Conservation (phyloP, 2,329 filamentous ascomycete genomes). For the Biscogniauxia marginata region DNA sequence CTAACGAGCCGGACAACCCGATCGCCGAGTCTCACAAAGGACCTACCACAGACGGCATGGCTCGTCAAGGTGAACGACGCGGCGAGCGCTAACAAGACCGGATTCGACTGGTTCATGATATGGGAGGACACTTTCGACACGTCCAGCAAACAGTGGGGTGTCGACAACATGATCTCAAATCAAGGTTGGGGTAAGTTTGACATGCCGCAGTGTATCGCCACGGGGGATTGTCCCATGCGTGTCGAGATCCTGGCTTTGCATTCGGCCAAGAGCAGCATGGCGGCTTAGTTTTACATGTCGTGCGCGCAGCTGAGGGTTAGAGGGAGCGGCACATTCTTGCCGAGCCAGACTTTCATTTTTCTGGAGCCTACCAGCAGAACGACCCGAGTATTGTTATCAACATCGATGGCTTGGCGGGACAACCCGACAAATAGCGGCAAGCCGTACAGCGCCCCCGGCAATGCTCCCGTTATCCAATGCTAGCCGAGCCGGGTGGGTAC, state of each 20-base stretch:
- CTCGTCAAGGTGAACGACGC: constrained; percentile 53
- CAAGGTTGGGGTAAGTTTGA: constrained; percentile 48
- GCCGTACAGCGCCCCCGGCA: constrained; percentile 40
- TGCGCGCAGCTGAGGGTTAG: constrained; percentile 43
- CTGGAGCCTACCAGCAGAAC: constrained; percentile 42
- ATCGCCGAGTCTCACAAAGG: constrained; percentile 56
- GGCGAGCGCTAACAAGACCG: constrained; percentile 39
- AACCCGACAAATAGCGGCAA: constrained; percentile 42
- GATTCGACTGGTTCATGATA: constrained; percentile 55
- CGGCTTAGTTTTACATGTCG: constrained; percentile 44
- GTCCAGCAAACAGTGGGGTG: constrained; percentile 45
- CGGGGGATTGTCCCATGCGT: constrained; percentile 55
- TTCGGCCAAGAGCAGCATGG: constrained; percentile 39
- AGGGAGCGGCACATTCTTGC: constrained; percentile 38
- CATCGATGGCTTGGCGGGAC: constrained; percentile 44
- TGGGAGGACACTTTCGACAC: constrained; percentile 48
- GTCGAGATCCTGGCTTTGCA: constrained; percentile 55
- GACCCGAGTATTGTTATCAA: constrained; percentile 47
- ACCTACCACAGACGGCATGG: constrained; percentile 52
- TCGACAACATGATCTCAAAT: constrained; percentile 43
- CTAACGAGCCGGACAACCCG: constrained; percentile 50
- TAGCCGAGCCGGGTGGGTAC: constrained; percentile 6
- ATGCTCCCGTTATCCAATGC: constrained; percentile 28
- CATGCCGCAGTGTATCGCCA: constrained; percentile 49
- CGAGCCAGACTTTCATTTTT: constrained; percentile 42